Conservation (phyloP, 2,329 filamentous ascomycete genomes). For the Colletotrichum euphorbiae region DNA sequence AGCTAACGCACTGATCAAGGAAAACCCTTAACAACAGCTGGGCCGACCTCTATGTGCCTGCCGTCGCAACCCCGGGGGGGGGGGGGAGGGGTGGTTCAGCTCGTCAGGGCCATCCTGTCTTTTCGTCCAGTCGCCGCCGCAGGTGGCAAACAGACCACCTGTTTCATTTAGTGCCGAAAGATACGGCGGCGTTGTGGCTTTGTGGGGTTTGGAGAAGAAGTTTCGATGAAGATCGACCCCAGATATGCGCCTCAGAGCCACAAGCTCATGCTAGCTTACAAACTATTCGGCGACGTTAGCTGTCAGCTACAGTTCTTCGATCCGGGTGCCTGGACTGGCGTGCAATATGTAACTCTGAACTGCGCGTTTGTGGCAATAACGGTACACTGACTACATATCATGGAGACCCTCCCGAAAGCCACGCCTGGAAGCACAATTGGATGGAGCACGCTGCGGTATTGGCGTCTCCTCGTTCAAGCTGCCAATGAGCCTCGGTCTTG, state of each 20-base stretch:
- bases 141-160: slow-evolving; percentile 31
- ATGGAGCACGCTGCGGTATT: background rate
- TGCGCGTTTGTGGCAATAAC: slow-evolving; percentile 27
- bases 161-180: slow-evolving; percentile 23
- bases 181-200: slow-evolving; percentile 16
- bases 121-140: slow-evolving; percentile 14
- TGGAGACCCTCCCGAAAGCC: background rate
- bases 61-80: background rate
- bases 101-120: slow-evolving; percentile 15
- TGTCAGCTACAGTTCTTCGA: slow-evolving; percentile 3
- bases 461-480: slow-evolving; percentile 15
- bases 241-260: background rate
- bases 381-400: background rate
- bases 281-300: background rate
- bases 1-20: slow-evolving; percentile 6
- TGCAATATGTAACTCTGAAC: background rate
- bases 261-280: slow-evolving; percentile 1
- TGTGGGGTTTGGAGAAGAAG: background rate
- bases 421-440: background rate
- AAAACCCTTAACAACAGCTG: background rate
- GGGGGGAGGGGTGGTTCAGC: slow-evolving; percentile 15
- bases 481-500: background rate
- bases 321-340: background rate
- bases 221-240: slow-evolving; percentile 22
- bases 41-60: background rate